Evolutionary conservation across 1,139 yeast species (phyloP), one percentile per base, ranked within the genome.

Genomic region (Petasospora fabianii): DNA sequence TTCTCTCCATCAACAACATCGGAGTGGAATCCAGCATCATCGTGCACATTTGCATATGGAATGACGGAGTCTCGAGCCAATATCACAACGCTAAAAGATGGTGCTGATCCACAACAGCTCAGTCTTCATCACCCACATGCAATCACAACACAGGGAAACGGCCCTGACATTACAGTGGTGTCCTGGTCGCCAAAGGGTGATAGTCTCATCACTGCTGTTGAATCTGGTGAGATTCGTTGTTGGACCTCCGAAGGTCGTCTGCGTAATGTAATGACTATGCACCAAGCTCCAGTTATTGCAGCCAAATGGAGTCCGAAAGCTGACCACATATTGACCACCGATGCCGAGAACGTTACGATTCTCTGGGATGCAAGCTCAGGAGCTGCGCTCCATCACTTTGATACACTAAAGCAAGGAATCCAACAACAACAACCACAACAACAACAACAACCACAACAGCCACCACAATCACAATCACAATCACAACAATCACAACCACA

Each of bases 201-300:
- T 39, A 51, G 68, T 12, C 58, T 83, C 3, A 62, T 79, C 10
- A 80, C 87, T 0, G 79, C 77, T 1, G 73, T 76, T 3, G 73
- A 71, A 35, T 68, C 68, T 48, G 90, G 92, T 14, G 90, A 82
- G 50, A 54, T 84, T 12, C 62, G 87, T 41, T 66, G 82, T 12
- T 84, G 92, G 92, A 70, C 77, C 15, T 71, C 75, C 0, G 80
- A 76, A 38, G 92, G 90, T 0, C 69, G 70, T 31, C 66, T 86
- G 35, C 68, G 77, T 44, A 82, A 80, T 49, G 75, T 83, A 1
- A 71, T 79, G 44, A 65, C 71, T 19, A 59, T 72, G 30, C 85
- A 80, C 50, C 66, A 69, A 36, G 63, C 76, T 4, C 78, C 85
- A 0, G 66, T 80, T 0, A 50, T 78, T 9, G 56, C 66, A 1